Conservation (phyloP, 352 stramenopile species). For the Lagenidium sp. region DNA sequence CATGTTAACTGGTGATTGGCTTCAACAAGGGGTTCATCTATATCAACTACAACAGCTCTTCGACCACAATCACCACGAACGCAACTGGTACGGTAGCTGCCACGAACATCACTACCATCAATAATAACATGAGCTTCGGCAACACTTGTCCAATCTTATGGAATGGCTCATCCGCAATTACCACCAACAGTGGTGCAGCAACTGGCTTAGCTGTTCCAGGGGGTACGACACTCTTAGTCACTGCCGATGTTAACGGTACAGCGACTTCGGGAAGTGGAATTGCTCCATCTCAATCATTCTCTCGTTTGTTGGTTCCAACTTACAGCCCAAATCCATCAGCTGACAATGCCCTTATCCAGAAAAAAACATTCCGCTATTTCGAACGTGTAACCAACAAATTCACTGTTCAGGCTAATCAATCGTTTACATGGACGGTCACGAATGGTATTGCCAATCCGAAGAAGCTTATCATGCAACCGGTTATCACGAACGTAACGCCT, state of each 20-base stretch:
- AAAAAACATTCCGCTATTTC: constrained; percentile 9
- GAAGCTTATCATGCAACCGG: constrained; percentile 9
- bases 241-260: constrained; percentile 5
- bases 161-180: neutral
- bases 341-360: constrained; percentile 1
- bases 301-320: constrained; percentile 4
- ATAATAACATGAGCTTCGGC: constrained; percentile 13
- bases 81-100: constrained; percentile 3
- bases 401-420: constrained; percentile 2
- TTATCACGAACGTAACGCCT: constrained; percentile 8
- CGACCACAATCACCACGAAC: constrained; percentile 7
- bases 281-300: constrained; percentile 3
- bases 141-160: constrained; percentile 8
- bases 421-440: constrained; percentile 5
- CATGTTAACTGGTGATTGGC: constrained; percentile 10
- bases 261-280: constrained; percentile 1
- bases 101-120: constrained; percentile 4
- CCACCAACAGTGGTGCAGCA: neutral
- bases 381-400: constrained; percentile 9
- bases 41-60: constrained; percentile 13
- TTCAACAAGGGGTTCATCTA: constrained; percentile 16
- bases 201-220: constrained; percentile 1
- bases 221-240: constrained; percentile 1
- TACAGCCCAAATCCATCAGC: constrained; percentile 3
- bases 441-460: constrained; percentile 11